phyloP scores from a whole-genome alignment of 768 basidiomycete species.

The Phylloporus sp. region DNA sequence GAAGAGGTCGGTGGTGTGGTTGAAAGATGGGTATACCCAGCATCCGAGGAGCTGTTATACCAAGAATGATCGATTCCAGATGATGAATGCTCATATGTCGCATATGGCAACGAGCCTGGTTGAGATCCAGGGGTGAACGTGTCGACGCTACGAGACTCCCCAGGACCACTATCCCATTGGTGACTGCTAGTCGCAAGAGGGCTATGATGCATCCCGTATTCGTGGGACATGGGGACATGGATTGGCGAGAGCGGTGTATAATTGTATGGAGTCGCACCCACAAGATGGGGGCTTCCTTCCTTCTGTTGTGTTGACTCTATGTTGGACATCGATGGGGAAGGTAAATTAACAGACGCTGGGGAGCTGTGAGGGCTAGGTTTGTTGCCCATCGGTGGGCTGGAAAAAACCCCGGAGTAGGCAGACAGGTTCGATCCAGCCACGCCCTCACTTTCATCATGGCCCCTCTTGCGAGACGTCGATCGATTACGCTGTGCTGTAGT shows the following conservation, averaged over 20 bases:
- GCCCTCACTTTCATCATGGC: conserved; percentile 60
- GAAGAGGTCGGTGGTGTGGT: conserved; percentile 59
- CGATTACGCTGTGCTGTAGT: conserved; percentile 59
- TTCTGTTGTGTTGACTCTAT: conserved; percentile 42
- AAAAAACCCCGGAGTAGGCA: conserved; percentile 52
- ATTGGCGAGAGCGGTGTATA: conserved; percentile 50
- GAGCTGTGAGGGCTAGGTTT: conserved; percentile 69
- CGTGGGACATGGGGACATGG: conserved; percentile 53
- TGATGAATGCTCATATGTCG: conserved; percentile 42
- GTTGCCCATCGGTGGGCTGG: conserved; percentile 46
- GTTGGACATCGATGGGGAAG: conserved; percentile 61
- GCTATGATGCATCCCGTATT: conserved; percentile 42
- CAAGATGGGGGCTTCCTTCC: conserved; percentile 55
- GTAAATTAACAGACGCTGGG: conserved; percentile 66
- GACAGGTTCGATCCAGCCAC: conserved; percentile 39
- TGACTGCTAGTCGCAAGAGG: conserved; percentile 25
- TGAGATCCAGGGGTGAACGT: conserved; percentile 41
- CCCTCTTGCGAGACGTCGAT: conserved; percentile 72
- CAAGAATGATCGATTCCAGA: conserved; percentile 39
- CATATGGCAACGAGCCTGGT: conserved; percentile 35
- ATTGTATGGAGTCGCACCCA: conserved; percentile 42
- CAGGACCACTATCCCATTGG: conserved; percentile 46
- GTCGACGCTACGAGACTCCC: conserved; percentile 38
- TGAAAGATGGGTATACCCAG: conserved; percentile 43
- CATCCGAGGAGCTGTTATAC: conserved; percentile 34